Evolutionary conservation across 805 yeast genomes (phyloP).

Genomic region (Yarrowia sp.): DNA sequence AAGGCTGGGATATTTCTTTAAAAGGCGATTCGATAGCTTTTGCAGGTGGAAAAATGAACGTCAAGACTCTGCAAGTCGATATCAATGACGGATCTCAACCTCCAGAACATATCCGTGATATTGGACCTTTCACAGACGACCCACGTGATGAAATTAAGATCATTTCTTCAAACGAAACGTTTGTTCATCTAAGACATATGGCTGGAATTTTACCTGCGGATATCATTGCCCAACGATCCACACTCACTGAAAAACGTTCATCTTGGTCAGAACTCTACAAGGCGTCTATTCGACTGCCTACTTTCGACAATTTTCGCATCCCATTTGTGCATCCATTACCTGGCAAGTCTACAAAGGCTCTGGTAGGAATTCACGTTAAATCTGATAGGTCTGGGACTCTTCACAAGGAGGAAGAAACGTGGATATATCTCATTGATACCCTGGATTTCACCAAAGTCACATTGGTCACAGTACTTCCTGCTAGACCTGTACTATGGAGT

Average conservation of each 20-base stretch:
- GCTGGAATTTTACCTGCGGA: neutral
- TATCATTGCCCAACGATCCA: neutral
- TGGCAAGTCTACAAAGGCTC: neutral
- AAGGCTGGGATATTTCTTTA: neutral
- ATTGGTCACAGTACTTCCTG: neutral
- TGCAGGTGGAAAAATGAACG: neutral
- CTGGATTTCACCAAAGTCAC: neutral
- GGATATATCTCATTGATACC: neutral
- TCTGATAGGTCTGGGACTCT: neutral
- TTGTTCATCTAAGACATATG: neutral
- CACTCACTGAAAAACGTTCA: neutral
- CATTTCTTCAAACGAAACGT: neutral
- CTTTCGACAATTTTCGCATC: neutral
- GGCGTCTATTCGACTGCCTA: neutral
- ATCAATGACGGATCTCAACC: too few species aligned
- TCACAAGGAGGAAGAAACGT: neutral
- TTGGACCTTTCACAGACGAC: neutral
- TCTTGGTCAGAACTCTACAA: neutral
- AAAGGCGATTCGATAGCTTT: neutral
- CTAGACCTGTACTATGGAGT: neutral
- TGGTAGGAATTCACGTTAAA: neutral
- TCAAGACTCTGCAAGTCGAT: neutral
- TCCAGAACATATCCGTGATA: too few species aligned
- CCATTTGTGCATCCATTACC: neutral
- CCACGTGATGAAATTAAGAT: neutral